Evolutionary conservation across 192 early-diverging fungal genomes (phyloP), one percentile per base, ranked within the genome.

Genomic region (Podila minutissima): DNA sequence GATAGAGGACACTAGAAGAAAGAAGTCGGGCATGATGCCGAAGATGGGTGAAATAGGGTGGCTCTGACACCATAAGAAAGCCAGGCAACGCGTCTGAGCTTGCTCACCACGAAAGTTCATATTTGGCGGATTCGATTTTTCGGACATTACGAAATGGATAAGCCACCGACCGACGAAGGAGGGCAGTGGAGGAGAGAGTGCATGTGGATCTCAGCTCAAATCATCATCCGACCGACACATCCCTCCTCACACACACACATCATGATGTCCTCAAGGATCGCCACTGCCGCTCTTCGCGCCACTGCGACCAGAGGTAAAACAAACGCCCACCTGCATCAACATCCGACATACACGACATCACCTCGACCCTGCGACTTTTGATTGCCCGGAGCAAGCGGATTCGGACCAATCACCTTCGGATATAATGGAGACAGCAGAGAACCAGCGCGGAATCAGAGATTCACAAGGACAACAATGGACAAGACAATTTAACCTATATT

Each of bases 221-320:
- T 81, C 71, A 65, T 53, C 49, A 59, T 64, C 65, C 62, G 15
- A 46, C 57, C 59, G 46, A 37, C 62, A 50, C 28, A 32, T 37
- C 48, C 33, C 53, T 50, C 29, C 66, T 29, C 37, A 26, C 63
- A 29, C 32, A 29, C 32, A 46, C 41, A 60, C 66, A 59, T 17
- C 49, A 81, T 81, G 65, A 81, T 81, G 71, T 58, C 77, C 62
- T 73, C 71, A 71, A 71, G 77, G 66, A 81, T 81, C 77, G 77
- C 77, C 57, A 53, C 77, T 53, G 35, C 77, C 50, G 77, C 71
- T 32, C 77, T 81, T 60, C 77, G 77, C 33, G 71, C 55, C 59
- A 62, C 77, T 64, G 72, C 77, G 64, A 67, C 77, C 72, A 68
- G 77, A 81, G 77, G 77, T 81, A 81, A 53, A 37, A 29, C 38